These are phyloP conservation scores for Pichia deserticola DNA, from an alignment of 805 yeast species.

Conservation along the genomic window DNA sequence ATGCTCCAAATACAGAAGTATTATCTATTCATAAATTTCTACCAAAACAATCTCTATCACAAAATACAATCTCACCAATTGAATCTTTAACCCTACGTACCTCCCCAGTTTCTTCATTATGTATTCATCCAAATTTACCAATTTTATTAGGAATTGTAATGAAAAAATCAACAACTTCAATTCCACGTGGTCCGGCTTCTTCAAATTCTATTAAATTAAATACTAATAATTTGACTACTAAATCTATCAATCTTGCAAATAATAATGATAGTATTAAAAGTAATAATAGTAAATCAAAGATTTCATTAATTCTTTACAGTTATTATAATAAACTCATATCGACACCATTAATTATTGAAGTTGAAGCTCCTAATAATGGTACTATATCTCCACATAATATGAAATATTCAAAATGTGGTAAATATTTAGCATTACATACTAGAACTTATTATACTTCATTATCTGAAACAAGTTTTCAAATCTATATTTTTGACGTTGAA, in stretches of 20 bases:
- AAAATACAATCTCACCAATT: not conserved
- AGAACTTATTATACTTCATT: not conserved
- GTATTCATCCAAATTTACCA: not conserved
- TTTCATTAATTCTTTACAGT: not conserved
- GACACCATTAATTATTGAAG: constrained; percentile 1
- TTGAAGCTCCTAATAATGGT: not conserved
- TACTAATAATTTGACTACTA: not conserved
- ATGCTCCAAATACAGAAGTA: constrained; percentile 1
- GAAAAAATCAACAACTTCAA: not conserved
- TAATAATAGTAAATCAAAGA: not conserved
- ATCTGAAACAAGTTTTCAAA: not conserved
- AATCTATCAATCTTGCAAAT: not conserved
- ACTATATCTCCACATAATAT: constrained; percentile 5
- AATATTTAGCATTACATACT: constrained; percentile 5
- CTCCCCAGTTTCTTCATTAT: not conserved
- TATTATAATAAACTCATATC: not conserved
- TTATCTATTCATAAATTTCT: constrained; percentile 1
- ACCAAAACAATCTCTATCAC: not conserved
- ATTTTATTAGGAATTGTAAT: not conserved
- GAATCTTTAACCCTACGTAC: not conserved
- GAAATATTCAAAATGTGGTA: constrained; percentile 10
- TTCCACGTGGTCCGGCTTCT: not conserved
- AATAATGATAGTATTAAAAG: not conserved
- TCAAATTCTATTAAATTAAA: too few relatives aligned
- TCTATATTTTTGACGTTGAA: constrained; percentile 1